Conservation (phyloP, 78 protist genomes). For the Tieghemostelium lacteum region DNA sequence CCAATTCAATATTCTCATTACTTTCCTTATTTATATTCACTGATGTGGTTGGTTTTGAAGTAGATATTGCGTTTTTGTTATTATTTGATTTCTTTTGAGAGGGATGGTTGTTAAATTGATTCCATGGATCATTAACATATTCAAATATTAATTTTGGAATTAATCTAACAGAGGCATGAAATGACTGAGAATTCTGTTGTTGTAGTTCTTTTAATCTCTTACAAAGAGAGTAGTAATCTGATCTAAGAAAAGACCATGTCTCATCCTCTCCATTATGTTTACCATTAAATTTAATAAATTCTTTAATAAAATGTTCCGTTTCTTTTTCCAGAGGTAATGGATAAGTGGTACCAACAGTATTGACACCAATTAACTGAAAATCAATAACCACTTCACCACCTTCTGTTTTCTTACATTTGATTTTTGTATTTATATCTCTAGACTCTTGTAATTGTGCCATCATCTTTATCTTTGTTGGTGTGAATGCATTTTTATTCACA, state of each 20-base stretch:
- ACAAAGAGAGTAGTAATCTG: neutral
- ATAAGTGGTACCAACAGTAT: slow-evolving; percentile 20
- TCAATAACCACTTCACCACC: slow-evolving; percentile 21
- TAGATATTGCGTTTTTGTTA: neutral
- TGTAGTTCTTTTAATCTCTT: neutral
- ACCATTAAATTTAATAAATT: slow-evolving; percentile 1
- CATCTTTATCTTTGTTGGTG: no score
- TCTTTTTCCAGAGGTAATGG: slow-evolving; percentile 11
- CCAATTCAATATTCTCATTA: neutral
- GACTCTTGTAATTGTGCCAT: no score
- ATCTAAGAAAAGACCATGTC: slow-evolving; percentile 25
- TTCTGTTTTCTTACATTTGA: neutral
- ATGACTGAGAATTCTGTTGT: neutral
- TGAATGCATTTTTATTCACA: no score
- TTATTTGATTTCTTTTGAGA: neutral
- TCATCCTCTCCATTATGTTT: slow-evolving; percentile 3
- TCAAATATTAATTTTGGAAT: neutral
- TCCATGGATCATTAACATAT: slow-evolving; percentile 2
- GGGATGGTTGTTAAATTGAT: neutral
- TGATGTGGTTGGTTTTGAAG: neutral
- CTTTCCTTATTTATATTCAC: neutral
- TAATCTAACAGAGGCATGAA: neutral
- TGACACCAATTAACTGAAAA: slow-evolving; percentile 39
- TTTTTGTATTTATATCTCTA: neutral
- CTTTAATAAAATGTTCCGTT: slow-evolving; percentile 1